Evolutionary conservation across 257 asterid species (phyloP).

Genomic region (Jacaranda mimosifolia): DNA sequence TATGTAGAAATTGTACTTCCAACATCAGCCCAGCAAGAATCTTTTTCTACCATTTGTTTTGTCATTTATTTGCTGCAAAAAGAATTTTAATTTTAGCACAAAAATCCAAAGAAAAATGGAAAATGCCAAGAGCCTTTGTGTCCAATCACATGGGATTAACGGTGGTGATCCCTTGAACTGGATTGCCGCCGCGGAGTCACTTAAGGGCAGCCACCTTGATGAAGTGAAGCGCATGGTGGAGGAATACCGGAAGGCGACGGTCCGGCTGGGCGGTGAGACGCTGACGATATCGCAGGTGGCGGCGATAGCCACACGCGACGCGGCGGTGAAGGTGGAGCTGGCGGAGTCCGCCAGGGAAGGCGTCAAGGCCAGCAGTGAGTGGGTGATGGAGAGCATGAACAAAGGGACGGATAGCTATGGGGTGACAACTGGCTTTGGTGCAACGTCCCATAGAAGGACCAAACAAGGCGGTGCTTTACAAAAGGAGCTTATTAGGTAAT

Average conservation of each 20-base stretch:
- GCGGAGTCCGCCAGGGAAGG: conserved; percentile 43
- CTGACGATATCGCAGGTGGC: conserved; percentile 49
- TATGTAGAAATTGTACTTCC: background rate
- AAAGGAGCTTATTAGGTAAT: conserved; percentile 49
- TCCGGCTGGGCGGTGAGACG: conserved; percentile 46
- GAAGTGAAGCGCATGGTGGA: conserved; percentile 54
- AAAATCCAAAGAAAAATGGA: background rate
- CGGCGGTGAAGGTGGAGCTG: conserved; percentile 49
- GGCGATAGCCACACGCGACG: conserved; percentile 32
- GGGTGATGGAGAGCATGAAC: conserved; percentile 51
- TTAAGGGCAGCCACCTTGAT: conserved; percentile 47
- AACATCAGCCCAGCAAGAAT: background rate
- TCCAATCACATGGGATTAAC: background rate
- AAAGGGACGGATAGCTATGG: conserved; percentile 50
- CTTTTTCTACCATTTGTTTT: background rate
- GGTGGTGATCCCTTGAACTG: conserved; percentile 44
- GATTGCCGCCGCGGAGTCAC: conserved; percentile 42
- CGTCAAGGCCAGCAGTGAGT: conserved; percentile 47
- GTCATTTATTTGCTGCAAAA: too few relatives aligned
- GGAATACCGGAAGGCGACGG: conserved; percentile 45
- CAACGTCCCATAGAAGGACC: conserved; percentile 49
- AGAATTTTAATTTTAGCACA: too few relatives aligned
- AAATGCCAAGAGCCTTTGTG: background rate
- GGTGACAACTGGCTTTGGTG: conserved; percentile 48
- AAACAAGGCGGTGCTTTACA: conserved; percentile 50